Base-by-base conservation (phyloP, 108 stramenopile genomes). In the Conticribra weissflogii region DNA sequence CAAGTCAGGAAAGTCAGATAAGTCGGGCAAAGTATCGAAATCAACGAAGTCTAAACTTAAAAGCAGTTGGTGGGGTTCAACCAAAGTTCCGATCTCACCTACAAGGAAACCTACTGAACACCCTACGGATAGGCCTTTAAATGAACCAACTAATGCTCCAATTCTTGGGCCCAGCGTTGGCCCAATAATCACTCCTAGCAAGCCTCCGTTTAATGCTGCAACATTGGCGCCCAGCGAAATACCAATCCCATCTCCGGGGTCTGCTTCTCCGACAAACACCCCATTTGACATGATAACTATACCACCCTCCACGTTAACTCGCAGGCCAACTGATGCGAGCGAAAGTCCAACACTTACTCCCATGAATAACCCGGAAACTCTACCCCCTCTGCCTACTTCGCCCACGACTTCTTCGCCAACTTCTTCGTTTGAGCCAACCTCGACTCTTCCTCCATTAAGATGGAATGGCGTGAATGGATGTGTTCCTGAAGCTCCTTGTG, bases 391-490 rank as follows among this genome's bases (percentile, higher is more conserved):
- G 8, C 48, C 21, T 34, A 2, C 31, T 4, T 9, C 55, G 51
- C 23, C 68, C 15, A 28, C 58, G 12, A 47, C 17, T 12, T 30
- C 57, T 4, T 12, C 15, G 22, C 30, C 49, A 36, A 12, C 46
- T 46, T 1, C 54, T 15, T 0, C 66, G 44, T 1, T 54, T 22
- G 3, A 27, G 14, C 8, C 54, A 22, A 17, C 54, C 3, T 34
- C 34, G n/a, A 22, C 45, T 16, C 21, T 57, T 4, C 62, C 61
- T 31, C 9, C 24, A 21, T 58, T 74, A 2, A 21, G 34, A 8
- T 72, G 71, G 71, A 55, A 33, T 34, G 75, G 75, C 24, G 54
- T 76, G 45, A 63, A 68, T 63, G 67, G 75, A 2, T 76, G 75
- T 36, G 56, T 67, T 0, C 53, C 54, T 3, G 51, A 32, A 16